A percentile compares a stretch with the other conserved stretches of the same genome.
Evolutionary conservation across 805 yeast genomes (phyloP).

Genomic region (Starmerella vaccinii): DNA sequence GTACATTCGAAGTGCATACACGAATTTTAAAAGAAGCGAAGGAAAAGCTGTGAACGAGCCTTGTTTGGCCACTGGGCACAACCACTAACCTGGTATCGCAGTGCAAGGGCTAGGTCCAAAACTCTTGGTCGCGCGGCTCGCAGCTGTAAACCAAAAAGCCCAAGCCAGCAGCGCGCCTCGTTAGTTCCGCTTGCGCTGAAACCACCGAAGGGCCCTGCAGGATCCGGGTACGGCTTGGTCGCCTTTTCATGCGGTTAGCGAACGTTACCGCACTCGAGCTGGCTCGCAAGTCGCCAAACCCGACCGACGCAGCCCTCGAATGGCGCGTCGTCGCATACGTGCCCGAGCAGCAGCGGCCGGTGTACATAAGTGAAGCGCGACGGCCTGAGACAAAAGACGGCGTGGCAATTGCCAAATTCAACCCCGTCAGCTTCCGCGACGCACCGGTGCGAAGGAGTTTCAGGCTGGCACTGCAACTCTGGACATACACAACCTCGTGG

Average conservation of each 20-base stretch:
- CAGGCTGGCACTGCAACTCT: constrained; percentile 14
- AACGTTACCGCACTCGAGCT: constrained; percentile 12
- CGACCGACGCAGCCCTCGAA: not conserved
- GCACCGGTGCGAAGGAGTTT: constrained; percentile 7
- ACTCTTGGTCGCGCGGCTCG: not conserved
- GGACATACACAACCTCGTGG: constrained; percentile 7
- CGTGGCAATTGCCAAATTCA: not conserved
- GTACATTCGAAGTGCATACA: too few species aligned
- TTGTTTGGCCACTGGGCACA: too few species aligned
- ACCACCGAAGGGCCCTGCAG: not conserved
- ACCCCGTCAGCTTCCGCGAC: constrained; percentile 6
- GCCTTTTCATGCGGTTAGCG: constrained; percentile 7
- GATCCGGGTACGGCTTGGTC: not conserved
- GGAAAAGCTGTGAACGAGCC: too few species aligned
- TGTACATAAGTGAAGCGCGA: constrained; percentile 19
- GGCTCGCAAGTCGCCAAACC: not conserved
- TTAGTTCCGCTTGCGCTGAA: too few species aligned
- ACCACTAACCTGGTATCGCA: too few species aligned
- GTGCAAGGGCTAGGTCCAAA: not conserved
- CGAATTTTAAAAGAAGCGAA: too few species aligned
- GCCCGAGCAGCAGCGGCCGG: constrained; percentile 17
- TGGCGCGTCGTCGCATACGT: constrained; percentile 16
- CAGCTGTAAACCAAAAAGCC: too few species aligned
- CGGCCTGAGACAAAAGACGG: not conserved
- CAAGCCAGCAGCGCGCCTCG: too few species aligned